phyloP scores from a whole-genome alignment of 331 rosid species.

The Prunus yedoensis region DNA sequence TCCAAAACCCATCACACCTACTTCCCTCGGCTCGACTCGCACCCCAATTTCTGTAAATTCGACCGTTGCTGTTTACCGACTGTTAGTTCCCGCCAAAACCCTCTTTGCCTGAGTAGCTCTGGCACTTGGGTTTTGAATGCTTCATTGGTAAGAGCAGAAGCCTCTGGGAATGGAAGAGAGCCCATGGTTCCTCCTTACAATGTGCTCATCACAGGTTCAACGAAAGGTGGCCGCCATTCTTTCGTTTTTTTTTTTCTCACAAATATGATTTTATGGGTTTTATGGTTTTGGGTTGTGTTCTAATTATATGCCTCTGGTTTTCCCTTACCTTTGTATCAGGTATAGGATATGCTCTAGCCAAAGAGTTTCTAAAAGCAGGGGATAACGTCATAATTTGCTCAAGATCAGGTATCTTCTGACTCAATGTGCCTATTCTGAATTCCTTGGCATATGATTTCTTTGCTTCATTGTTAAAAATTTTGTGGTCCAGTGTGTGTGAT shows the following conservation, averaged over 20 bases:
- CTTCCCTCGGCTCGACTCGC: conserved; percentile 20
- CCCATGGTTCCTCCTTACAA: conserved; percentile 83
- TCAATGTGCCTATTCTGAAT: conserved; percentile 11
- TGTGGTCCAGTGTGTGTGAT: neutral
- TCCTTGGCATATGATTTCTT: conserved; percentile 16
- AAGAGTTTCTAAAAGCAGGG: conserved; percentile 81
- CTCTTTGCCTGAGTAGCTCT: conserved; percentile 1
- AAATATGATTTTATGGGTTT: neutral
- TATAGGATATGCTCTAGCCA: conserved; percentile 81
- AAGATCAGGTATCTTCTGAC: conserved; percentile 57
- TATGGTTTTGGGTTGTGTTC: neutral
- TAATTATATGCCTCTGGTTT: neutral
- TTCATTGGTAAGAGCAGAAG: conserved; percentile 15
- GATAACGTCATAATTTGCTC: conserved; percentile 80
- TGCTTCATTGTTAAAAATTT: neutral
- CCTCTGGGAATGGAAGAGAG: conserved; percentile 19
- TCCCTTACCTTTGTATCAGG: conserved; percentile 49
- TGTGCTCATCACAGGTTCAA: conserved; percentile 92
- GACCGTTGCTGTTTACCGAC: conserved; percentile 20
- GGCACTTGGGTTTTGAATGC: conserved; percentile 18
- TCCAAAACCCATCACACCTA: neutral
- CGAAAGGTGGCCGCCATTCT: conserved; percentile 52
- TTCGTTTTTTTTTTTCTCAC: neutral
- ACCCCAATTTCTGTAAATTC: conserved; percentile 8
- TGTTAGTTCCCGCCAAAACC: conserved; percentile 33